phyloP scores from a whole-genome alignment of 805 yeast species.

The Candida orba region DNA sequence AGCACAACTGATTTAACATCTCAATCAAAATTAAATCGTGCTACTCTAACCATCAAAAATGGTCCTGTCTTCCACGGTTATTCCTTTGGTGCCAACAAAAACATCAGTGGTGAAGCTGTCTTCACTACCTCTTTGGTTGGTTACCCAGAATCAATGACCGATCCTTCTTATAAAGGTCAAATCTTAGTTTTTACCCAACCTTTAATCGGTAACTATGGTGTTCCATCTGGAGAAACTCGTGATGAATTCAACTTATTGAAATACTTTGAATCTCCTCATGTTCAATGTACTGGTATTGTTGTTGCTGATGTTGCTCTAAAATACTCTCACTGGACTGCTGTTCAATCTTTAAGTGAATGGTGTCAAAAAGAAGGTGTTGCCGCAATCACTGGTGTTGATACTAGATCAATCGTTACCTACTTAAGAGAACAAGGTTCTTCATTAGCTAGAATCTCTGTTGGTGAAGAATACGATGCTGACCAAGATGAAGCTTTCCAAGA shows the following conservation, averaged over 20 bases:
- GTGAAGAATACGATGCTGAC: slow-evolving; percentile 86
- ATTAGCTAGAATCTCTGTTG: slow-evolving; percentile 81
- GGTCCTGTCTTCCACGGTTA: slow-evolving; percentile 92
- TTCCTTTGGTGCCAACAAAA: slow-evolving; percentile 92
- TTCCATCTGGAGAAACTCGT: slow-evolving; percentile 74
- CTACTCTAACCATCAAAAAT: slow-evolving; percentile 83
- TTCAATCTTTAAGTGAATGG: slow-evolving; percentile 92
- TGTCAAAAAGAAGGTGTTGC: slow-evolving; percentile 95
- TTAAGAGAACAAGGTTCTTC: slow-evolving; percentile 96
- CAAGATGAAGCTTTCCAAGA: slow-evolving; percentile 87
- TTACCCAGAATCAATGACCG: slow-evolving; percentile 98
- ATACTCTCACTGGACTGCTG: slow-evolving; percentile 99
- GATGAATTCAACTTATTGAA: slow-evolving; percentile 83
- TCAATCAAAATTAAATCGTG: slow-evolving; percentile 49
- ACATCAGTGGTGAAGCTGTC: slow-evolving; percentile 94
- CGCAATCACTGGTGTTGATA: slow-evolving; percentile 94
- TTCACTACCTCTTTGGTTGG: slow-evolving; percentile 98
- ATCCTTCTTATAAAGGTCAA: slow-evolving; percentile 96
- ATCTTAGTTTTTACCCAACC: slow-evolving; percentile 96
- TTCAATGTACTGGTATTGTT: slow-evolving; percentile 93
- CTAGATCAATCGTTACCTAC: slow-evolving; percentile 87
- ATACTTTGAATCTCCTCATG: slow-evolving; percentile 84
- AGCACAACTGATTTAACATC: slow-evolving; percentile 20
- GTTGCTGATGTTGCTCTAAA: slow-evolving; percentile 93
- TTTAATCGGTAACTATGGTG: slow-evolving; percentile 96